Percentiles rank a stretch among this genome's conserved stretches.
phyloP scores from a whole-genome alignment of 768 basidiomycete genomes.

The Rhodocollybia butyracea region DNA sequence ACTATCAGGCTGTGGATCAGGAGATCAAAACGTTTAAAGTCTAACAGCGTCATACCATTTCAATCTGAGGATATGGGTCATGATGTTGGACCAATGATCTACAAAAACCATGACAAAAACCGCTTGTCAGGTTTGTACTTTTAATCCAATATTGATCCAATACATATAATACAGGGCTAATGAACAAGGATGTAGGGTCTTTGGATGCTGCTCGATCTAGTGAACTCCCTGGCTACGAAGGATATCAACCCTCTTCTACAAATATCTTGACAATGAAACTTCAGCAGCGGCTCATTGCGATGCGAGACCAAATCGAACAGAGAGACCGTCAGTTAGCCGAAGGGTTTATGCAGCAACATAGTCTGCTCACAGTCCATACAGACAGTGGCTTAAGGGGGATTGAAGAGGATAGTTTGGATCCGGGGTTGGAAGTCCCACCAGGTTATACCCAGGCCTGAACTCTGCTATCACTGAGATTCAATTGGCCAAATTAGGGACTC shows the following conservation, averaged over 20 bases:
- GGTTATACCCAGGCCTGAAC: no score
- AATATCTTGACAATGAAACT: constrained; percentile 1
- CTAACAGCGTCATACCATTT: background rate
- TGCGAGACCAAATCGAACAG: background rate
- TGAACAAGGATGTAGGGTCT: no score
- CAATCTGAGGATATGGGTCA: no score
- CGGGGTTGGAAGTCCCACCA: background rate
- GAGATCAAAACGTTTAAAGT: background rate
- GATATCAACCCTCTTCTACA: background rate
- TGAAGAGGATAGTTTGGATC: background rate
- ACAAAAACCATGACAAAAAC: no score
- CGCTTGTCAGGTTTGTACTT: no score
- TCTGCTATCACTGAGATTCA: no score
- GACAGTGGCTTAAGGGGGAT: constrained; percentile 1
- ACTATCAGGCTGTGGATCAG: background rate
- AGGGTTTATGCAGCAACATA: background rate
- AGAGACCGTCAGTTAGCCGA: background rate
- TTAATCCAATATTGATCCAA: no score
- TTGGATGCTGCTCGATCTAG: background rate
- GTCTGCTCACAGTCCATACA: constrained; percentile 1
- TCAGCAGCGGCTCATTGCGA: background rate
- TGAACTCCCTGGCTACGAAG: background rate
- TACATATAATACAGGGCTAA: no score
- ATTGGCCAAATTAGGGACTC: no score
- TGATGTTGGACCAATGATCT: no score